A percentile compares a stretch with the other conserved stretches of the same genome.
phyloP scores from a whole-genome alignment of 73 alveolate species.

The Uronychia binucleata region DNA sequence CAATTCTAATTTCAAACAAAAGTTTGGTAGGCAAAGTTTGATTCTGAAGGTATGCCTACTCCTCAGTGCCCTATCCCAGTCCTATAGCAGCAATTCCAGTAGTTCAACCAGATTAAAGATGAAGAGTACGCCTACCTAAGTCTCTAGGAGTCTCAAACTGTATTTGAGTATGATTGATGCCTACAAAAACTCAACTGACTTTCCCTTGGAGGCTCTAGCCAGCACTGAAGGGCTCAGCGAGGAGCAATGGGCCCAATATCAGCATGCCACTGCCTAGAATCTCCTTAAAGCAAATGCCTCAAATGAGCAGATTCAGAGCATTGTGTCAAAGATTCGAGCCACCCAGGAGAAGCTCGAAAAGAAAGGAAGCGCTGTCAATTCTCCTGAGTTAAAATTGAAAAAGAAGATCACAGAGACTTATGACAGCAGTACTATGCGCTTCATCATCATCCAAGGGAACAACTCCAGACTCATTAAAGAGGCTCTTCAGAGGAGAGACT shows the following conservation, averaged over 20 bases:
- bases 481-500: slow-evolving; percentile 27
- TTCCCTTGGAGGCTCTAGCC: not conserved
- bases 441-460: slow-evolving; percentile 34
- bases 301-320: not conserved
- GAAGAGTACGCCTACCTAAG: not conserved
- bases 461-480: slow-evolving; percentile 34
- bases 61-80: no score
- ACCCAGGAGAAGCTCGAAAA: not conserved
- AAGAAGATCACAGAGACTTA: not conserved
- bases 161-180: not conserved
- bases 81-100: no score
- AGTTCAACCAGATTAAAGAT: not conserved
- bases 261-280: not conserved
- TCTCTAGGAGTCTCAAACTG: not conserved
- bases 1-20: no score
- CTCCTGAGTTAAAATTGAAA: not conserved
- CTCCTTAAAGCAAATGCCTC: not conserved
- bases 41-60: no score
- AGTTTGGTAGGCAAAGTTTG: no score
- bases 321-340: not conserved
- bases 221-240: not conserved
- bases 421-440: not conserved
- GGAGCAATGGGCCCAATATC: not conserved
- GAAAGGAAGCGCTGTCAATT: not conserved
- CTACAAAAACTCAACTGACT: not conserved